Conservation (phyloP, 345 rosid species). For the Mallotus nudiflorus region DNA sequence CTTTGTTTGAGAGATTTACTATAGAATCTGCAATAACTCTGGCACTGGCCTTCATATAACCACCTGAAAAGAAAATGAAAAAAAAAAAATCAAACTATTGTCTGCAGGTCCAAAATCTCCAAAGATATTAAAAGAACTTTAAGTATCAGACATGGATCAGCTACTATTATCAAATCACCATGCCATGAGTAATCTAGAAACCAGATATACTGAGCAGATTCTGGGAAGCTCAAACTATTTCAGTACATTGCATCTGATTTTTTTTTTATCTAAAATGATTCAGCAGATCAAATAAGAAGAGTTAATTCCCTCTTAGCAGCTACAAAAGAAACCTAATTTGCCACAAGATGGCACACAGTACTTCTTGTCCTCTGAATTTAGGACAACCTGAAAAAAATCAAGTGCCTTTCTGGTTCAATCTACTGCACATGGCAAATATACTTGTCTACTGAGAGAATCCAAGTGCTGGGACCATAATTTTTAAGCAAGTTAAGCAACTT, state of each 20-base stretch:
- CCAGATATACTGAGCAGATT: neutral
- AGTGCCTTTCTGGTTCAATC: neutral
- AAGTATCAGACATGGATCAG: neutral
- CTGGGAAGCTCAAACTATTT: neutral
- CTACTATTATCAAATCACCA: neutral
- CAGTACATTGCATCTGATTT: neutral
- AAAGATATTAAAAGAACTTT: neutral
- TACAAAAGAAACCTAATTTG: neutral
- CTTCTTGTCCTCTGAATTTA: neutral
- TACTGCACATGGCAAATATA: neutral
- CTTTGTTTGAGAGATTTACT: slow-evolving; percentile 59
- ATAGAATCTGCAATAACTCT: slow-evolving; percentile 84
- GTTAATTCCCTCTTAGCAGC: neutral
- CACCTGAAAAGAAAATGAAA: slow-evolving; percentile 54
- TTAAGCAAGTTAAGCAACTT: neutral
- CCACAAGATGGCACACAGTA: neutral
- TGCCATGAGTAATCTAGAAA: neutral
- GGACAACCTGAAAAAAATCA: neutral
- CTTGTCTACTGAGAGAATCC: neutral
- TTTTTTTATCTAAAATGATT: neutral
- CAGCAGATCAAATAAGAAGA: neutral
- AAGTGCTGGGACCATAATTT: neutral
- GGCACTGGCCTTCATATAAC: slow-evolving; percentile 95
- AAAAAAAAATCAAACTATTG: neutral
- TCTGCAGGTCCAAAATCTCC: neutral